Base-by-base conservation (phyloP, 2,329 filamentous ascomycete species). In the Emergomyces africanus region DNA sequence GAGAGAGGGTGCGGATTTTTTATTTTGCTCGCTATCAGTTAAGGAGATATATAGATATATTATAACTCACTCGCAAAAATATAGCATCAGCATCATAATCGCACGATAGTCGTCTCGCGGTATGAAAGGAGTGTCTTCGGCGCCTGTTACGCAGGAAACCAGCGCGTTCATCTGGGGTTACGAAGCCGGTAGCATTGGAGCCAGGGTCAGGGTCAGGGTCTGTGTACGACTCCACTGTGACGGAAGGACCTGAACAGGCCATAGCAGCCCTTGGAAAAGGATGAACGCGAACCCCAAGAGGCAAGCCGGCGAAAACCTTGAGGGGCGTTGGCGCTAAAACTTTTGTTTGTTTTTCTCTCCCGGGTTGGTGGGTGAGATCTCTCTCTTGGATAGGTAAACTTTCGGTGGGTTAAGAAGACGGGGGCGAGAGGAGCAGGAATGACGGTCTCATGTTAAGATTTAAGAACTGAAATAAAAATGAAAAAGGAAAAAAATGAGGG, bases 91-190 rank as follows among this genome's bases (percentile, higher is more conserved):
- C 71, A 66, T 75, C 75, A 61, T 74, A 74, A 57, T 77, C 72
- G 58, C 71, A 75, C 5, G 74, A 76, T 6, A 75, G 66, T 58
- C 71, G 72, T 59, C 74, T 69, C 15, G 71, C 64, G 20, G 66
- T 71, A 62, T 78, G 74, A 61, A 77, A 77, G 6, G 75, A 78
- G 62, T 77, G 75, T 63, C 75, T 68, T 57, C 75, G 70, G 55
- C 71, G 69, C 39, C 75, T 71, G 59, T 73, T 72, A 49, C 72
- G 71, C 35, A 75, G 62, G 18, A 75, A 62, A 35, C 65, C 60
- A 28, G 67, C 70, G 30, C 71, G 68, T 62, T 73, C 71, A 30
- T 62, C 62, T 20, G 68, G 72, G 15, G 65, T 70, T 33, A 66
- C 66, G 33, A 64, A 65, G 14, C 67, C 64, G 51, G 68, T 70